Base-by-base conservation (phyloP, 148 eudicot species). In the Persicaria tinctoria region DNA sequence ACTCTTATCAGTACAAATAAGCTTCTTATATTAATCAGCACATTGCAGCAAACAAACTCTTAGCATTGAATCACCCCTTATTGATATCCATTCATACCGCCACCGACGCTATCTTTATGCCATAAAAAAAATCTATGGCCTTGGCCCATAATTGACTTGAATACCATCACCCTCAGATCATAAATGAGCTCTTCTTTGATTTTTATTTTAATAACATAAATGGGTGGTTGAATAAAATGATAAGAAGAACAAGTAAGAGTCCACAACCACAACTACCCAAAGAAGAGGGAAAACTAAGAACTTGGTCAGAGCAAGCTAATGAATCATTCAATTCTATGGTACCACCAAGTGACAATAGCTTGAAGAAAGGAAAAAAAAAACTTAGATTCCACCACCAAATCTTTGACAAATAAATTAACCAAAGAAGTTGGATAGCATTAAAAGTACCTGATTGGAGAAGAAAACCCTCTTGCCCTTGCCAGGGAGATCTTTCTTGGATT, bases 381-480 rank as follows among this genome's bases (percentile, higher is more conserved):
- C 27, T 14, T 13, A 47, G 46, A 0, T 70, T 45, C 27, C 73
- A 70, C 27, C 51, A 45, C 10, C 50, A 45, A 46, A 46, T 70
- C 13, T 70, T 14, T 16, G 18, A 8, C 14, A 48, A 1, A 46
- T 44, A 9, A 10, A 11, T 70, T 5, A 14, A 46, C 10, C 8
- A 44, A 45, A 53, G 14, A 53, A 53, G 5, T 5, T 63, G 38
- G 12, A 4, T 55, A 4, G 5, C 6, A 62, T 32, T 38, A 0
- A n/a, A 17, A 3, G 8, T 83, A 94, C 98, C 97, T 94, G 85
- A 82, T 94, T 94, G 78, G 87, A 88, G 83, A 90, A 94, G 77
- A 94, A 94, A 41, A 90, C 79, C 45, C 98, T 81, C 72, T 86
- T 83, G 38, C 76, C 85, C 72, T 88, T 84, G 17, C 75, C 85